phyloP scores from a whole-genome alignment of 164 flowering plant genomes.

The grape (Vitis vinifera) region DNA sequence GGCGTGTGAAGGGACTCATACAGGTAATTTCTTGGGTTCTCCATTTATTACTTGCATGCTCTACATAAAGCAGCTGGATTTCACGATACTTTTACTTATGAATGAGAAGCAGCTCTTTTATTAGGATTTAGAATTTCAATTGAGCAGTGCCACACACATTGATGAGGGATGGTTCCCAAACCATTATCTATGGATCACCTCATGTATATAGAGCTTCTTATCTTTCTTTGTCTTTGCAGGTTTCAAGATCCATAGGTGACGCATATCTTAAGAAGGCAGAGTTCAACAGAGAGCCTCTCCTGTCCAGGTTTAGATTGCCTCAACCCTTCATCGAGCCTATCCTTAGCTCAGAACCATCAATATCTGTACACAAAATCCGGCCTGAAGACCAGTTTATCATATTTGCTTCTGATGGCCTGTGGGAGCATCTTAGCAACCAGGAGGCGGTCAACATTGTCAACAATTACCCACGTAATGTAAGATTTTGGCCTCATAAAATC shows the following conservation, averaged over 20 bases:
- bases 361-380: slow-evolving; percentile 39
- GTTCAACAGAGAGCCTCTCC: slow-evolving; percentile 59
- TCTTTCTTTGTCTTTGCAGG: slow-evolving; percentile 26
- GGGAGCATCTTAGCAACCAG: slow-evolving; percentile 70
- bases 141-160: too few relatives aligned
- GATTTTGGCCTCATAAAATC: neutral
- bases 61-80: too few relatives aligned
- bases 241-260: slow-evolving; percentile 67
- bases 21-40: slow-evolving; percentile 41
- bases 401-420: slow-evolving; percentile 66
- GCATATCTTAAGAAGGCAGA: slow-evolving; percentile 63
- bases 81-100: too few relatives aligned
- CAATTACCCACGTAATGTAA: slow-evolving; percentile 44
- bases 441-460: slow-evolving; percentile 55
- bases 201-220: neutral
- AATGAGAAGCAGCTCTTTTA: too few relatives aligned
- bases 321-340: slow-evolving; percentile 49
- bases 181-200: neutral
- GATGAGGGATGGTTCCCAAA: too few relatives aligned
- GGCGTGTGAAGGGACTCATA: slow-evolving; percentile 76
- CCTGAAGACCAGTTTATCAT: slow-evolving; percentile 57
- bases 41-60: neutral
- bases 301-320: slow-evolving; percentile 44
- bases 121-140: too few relatives aligned
- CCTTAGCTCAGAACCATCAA: slow-evolving; percentile 54